Base-by-base conservation (phyloP, 345 rosid species). In the Pseudoturritis turrita region DNA sequence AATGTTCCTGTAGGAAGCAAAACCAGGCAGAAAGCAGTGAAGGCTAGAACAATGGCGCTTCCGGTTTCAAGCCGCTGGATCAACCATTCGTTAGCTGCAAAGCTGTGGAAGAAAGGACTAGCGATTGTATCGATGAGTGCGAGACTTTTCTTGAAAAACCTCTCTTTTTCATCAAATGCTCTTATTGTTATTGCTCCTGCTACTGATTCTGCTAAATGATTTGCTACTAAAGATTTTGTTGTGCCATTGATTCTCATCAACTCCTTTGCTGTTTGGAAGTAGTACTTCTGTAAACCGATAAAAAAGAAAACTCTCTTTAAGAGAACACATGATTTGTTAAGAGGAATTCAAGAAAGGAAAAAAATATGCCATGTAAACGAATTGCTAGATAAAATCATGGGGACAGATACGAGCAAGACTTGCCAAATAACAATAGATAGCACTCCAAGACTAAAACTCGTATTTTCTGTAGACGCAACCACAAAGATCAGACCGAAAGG, bases 1-100 rank as follows among this genome's bases (percentile, higher is more conserved):
- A 91, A 91, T 55, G 94, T 82, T 44, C 98, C 98, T n/a, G 92
- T 87, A 70, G 99, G 99, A 40, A 95, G 97, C 80, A 88, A 77
- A 70, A 89, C 94, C 92, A 91, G 85, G 84, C 97, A 91, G 78
- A 95, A 88, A 43, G 94, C 97, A 19, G 96, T 86, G 9, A 94
- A 83, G 29, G 99, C 82, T 57, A 95, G 82, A 75, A 87, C 89
- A 54, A 79, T 62, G 54, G 98, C 97, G 50, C 96, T 83, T 15
- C 84, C 71, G 5, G 80, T 88, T 83, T 95, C 99, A 44, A 95
- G 74, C 62, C 98, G 85, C 59, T 87, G 96, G 68, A 95, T 89
- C 80, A 95, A 68, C 99, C 98, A 91, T 68, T 95, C 98, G 22
- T 83, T 91, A 63, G 99, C 93, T 15, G 97, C 82, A 68, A 95